These are phyloP conservation scores for Penicillium bovifimosum DNA, from an alignment of 495 filamentous ascomycete species.

Conservation along the genomic window DNA sequence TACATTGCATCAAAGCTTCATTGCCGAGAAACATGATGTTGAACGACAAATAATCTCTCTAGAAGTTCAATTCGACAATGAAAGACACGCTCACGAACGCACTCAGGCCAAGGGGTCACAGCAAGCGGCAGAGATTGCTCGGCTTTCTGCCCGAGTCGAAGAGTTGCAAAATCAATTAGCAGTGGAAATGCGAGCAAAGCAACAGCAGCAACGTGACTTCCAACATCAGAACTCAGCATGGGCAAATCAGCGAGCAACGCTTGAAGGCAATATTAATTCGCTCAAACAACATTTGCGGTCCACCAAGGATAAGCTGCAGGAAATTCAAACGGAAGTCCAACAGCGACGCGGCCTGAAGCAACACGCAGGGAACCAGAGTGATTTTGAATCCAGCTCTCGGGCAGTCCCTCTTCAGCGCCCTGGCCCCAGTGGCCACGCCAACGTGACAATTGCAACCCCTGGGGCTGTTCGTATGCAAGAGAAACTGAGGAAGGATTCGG, in stretches of 20 bases:
- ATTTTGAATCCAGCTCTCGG: slow-evolving; percentile 33
- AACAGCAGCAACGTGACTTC: slow-evolving; percentile 28
- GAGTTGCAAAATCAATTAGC: slow-evolving; percentile 39
- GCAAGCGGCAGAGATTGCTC: slow-evolving; percentile 41
- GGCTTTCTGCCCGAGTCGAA: slow-evolving; percentile 37
- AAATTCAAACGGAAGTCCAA: slow-evolving; percentile 41
- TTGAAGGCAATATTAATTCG: slow-evolving; percentile 64
- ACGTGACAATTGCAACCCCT: slow-evolving; percentile 59
- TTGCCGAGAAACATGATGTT: slow-evolving; percentile 70
- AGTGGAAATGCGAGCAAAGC: slow-evolving; percentile 38
- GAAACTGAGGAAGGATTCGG: slow-evolving; percentile 45
- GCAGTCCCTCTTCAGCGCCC: slow-evolving; percentile 36
- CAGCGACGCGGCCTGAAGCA: slow-evolving; percentile 32
- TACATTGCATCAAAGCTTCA: slow-evolving; percentile 54
- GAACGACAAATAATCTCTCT: slow-evolving; percentile 68
- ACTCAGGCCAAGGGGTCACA: slow-evolving; percentile 46
- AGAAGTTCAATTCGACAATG: slow-evolving; percentile 74
- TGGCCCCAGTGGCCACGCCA: slow-evolving; percentile 38
- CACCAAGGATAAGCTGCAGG: slow-evolving; percentile 66
- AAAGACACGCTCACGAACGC: slow-evolving; percentile 63
- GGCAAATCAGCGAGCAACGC: slow-evolving; percentile 49
- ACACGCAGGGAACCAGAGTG: slow-evolving; percentile 13
- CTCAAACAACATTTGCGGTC: slow-evolving; percentile 60
- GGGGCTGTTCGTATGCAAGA: slow-evolving; percentile 56
- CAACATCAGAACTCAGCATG: slow-evolving; percentile 38